A percentile compares a stretch with the other conserved stretches of the same genome.
Conservation (phyloP, 177 flowering plant species). For the Telopea speciosissima region DNA sequence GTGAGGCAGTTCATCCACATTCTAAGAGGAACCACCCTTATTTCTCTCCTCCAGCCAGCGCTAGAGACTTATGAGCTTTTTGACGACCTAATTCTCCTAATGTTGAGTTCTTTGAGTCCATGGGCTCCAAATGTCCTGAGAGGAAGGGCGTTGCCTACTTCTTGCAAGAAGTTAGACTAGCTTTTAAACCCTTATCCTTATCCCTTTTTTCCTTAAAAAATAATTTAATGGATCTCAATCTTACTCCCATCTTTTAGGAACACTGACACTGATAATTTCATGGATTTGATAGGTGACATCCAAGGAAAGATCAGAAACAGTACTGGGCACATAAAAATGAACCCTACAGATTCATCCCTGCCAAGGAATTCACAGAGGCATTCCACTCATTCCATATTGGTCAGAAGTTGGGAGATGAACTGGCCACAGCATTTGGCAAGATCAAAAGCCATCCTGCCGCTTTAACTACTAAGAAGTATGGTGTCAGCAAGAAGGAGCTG, state of each 20-base stretch:
- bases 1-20: slow-evolving; percentile 40
- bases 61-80: slow-evolving; percentile 63
- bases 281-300: slow-evolving; percentile 37
- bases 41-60: slow-evolving; percentile 62
- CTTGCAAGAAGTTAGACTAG: slow-evolving; percentile 36
- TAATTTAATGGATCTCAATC: no score
- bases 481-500: slow-evolving; percentile 40
- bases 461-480: slow-evolving; percentile 35
- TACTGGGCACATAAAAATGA: slow-evolving; percentile 38
- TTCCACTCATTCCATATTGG: slow-evolving; percentile 50
- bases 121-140: slow-evolving; percentile 53
- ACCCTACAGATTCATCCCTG: slow-evolving; percentile 34
- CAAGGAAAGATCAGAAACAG: slow-evolving; percentile 53
- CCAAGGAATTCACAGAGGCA: slow-evolving; percentile 44
- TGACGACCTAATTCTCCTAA: slow-evolving; percentile 52
- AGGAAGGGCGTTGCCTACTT: slow-evolving; percentile 53
- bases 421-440: slow-evolving; percentile 41
- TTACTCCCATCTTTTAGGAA: no score
- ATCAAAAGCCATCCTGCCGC: slow-evolving; percentile 50
- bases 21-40: slow-evolving; percentile 31
- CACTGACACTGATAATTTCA: no score
- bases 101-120: slow-evolving; percentile 44
- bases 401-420: slow-evolving; percentile 28
- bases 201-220: background rate
- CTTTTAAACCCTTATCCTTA: background rate